phyloP scores from a whole-genome alignment of 2,329 filamentous ascomycete genomes.

The Ceratocystis diversiconidia region DNA sequence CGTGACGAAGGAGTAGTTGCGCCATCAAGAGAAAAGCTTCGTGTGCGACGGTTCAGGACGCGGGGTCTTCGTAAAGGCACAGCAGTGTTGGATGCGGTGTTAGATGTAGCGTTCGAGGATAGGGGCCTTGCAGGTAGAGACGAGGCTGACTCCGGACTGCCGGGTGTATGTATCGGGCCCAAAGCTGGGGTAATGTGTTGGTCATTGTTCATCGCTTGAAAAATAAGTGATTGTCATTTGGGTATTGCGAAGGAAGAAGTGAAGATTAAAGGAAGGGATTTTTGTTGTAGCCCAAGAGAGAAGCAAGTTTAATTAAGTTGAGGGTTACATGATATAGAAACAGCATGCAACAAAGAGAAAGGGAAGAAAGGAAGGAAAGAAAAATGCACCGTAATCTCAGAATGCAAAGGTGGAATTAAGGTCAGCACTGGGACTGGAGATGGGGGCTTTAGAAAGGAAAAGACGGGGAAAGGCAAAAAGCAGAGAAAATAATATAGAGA shows the following conservation, averaged over 20 bases:
- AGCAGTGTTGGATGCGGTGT: background rate
- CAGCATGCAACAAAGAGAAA: background rate
- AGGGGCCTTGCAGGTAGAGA: background rate
- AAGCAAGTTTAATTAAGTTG: background rate
- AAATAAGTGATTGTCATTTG: background rate
- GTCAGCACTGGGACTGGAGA: background rate
- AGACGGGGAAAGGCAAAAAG: background rate
- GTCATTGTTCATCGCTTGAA: slow-evolving; percentile 11
- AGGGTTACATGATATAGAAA: slow-evolving; percentile 4
- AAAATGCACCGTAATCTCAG: background rate
- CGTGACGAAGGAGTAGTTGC: slow-evolving; percentile 11
- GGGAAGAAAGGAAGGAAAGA: background rate
- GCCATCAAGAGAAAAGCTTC: slow-evolving; percentile 15
- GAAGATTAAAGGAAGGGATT: background rate
- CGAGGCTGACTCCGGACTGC: background rate
- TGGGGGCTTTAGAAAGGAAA: background rate
- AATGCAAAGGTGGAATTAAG: background rate
- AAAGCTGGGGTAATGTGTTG: slow-evolving; percentile 5
- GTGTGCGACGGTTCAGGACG: slow-evolving; percentile 7
- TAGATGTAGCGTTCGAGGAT: background rate
- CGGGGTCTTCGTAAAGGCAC: slow-evolving; percentile 13
- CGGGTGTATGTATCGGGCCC: slow-evolving; percentile 1
- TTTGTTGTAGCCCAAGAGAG: background rate
- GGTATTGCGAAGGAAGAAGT: background rate
- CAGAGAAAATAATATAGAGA: background rate